Conservation (phyloP, 192 early-diverging fungal genomes). For the Podila horticola region DNA sequence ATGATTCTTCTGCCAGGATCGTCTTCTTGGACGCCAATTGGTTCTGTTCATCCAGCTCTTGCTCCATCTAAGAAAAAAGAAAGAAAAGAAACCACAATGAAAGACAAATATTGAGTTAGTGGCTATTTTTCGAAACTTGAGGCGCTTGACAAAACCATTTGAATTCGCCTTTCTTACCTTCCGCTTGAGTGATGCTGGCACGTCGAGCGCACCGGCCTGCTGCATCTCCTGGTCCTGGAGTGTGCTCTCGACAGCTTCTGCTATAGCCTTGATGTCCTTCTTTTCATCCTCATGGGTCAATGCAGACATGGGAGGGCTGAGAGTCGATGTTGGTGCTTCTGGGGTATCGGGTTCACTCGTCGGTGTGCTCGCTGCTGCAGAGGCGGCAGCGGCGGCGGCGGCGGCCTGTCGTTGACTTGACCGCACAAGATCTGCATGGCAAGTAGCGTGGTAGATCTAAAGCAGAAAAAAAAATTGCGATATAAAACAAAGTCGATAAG, state of each 20-base stretch:
- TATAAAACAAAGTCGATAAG: constrained; percentile 38
- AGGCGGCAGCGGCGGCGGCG: constrained; percentile 1
- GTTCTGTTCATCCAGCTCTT: constrained; percentile 18
- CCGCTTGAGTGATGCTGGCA: constrained; percentile 26
- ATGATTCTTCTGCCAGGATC: constrained; percentile 12
- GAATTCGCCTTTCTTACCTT: constrained; percentile 17
- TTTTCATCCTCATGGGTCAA: constrained; percentile 4
- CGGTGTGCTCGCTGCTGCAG: neutral
- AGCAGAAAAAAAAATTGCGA: constrained; percentile 9
- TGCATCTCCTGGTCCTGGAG: constrained; percentile 32
- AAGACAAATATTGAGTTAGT: neutral
- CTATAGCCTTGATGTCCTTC: constrained; percentile 1
- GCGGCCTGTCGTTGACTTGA: constrained; percentile 36
- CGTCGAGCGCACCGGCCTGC: neutral
- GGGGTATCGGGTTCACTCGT: neutral
- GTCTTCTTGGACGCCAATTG: constrained; percentile 23
- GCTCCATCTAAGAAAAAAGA: constrained; percentile 22
- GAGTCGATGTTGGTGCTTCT: neutral
- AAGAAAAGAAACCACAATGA: neutral
- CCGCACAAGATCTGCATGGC: constrained; percentile 61
- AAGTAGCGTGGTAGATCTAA: constrained; percentile 71
- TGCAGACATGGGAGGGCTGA: neutral
- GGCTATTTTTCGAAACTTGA: neutral
- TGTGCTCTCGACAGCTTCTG: neutral
- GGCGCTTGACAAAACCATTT: too few species aligned